phyloP scores from a whole-genome alignment of 306 rosid species.

The Acacia melanoxylon region DNA sequence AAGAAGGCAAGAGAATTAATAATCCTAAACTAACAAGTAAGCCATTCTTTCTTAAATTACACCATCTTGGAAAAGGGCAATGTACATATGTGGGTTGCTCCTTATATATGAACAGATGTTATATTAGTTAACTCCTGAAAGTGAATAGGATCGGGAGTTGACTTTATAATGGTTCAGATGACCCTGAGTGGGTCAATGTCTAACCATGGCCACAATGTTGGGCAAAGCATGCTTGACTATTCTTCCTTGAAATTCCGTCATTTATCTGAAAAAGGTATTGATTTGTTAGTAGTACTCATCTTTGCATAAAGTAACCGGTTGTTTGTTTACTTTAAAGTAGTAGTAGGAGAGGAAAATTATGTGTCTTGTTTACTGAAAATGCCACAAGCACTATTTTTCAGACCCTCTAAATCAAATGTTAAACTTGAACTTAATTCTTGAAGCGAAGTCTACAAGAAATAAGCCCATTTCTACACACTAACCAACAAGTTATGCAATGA shows the following conservation, averaged over 20 bases:
- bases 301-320: not conserved
- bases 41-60: not conserved
- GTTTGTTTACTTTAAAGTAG: not conserved
- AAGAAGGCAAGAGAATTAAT: not conserved
- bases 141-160: not conserved
- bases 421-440: not conserved
- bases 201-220: not conserved
- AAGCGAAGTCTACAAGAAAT: not conserved
- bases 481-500: not conserved
- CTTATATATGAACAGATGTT: not conserved
- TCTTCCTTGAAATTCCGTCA: not conserved
- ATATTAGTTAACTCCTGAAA: not conserved
- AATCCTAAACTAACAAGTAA: not conserved
- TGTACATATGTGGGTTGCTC: not conserved
- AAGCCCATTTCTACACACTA: not conserved
- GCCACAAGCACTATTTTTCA: not conserved
- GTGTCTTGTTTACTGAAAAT: not conserved
- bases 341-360: not conserved
- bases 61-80: not conserved
- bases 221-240: not conserved
- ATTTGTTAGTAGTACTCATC: conserved; percentile 2
- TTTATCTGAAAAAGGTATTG: conserved; percentile 29
- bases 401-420: not conserved
- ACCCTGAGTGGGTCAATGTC: not conserved
- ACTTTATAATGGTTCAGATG: not conserved